Evolutionary conservation across 2,329 filamentous ascomycete species (phyloP), one percentile per base, ranked within the genome.

Genomic region (Neonectria ditissima): DNA sequence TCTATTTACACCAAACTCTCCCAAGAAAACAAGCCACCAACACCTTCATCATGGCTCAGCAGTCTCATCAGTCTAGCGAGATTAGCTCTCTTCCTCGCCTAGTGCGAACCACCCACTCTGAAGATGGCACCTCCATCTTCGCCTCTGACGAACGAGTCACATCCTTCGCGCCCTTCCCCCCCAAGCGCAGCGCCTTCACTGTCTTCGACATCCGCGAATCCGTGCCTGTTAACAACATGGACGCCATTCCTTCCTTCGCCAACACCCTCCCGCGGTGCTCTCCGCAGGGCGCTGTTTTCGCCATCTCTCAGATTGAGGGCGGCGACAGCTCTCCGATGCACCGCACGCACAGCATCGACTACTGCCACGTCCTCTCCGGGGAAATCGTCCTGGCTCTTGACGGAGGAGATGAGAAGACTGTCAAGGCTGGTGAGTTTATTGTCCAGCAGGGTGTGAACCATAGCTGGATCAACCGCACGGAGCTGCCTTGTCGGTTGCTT

Each of bases 381-480:
- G 74, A 77, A 58, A 76, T 83, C 6, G 78, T 79, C 4, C 65
- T 82, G n/a, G 68, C 61, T 5, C 74, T 84, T 1, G 81, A 83
- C 62, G 70, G 74, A 4, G 80, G 81, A 6, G 80, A 79, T 52
- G 80, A 80, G 70, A 80, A 73, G 63, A 74, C 71, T 5, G 26
- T 82, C 2, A 63, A 62, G 28, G 67, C 70, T 2, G 80, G 80
- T 11, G 80, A 83, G 45, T 67, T 78, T n/a, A 71, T 82, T 34
- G 73, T 83, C 0, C 78, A 82, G 69, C 73, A 79, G 43, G 82
- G 82, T 0, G 76, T 75, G 9, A 82, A 80, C 57, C 83, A 85
- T 70, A 70, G 73, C 11, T 85, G 82, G 81, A 69, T 76, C n/a
- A 84, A 84, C 61, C 73, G 77, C 16, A 75, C 75, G 0, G 65